Base-by-base conservation (phyloP, 306 rosid genomes). In the Luffa acutangula region DNA sequence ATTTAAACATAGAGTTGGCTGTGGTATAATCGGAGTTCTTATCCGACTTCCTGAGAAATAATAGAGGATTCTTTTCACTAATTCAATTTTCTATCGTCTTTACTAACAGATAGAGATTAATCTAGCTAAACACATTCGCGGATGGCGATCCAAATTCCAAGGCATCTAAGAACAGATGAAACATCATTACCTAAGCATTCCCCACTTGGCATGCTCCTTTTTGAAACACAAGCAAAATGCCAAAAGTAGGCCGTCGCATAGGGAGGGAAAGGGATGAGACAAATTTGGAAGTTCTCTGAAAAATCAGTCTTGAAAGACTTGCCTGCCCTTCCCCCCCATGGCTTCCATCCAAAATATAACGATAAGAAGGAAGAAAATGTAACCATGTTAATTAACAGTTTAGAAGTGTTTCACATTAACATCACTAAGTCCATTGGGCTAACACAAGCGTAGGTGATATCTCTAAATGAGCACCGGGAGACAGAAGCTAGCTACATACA, bases 401-500 rank as follows among this genome's bases (percentile, higher is more conserved):
- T 43, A 12, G 11, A 71, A 71, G 25, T 21, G 58, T 21, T 71
- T 21, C 77, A 71, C 77, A 45, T 71, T 25, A 46, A 46, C 57
- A 46, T 41, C 51, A 9, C 70, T 18, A 66, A 66, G 51, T 66
- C 31, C 74, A 39, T 66, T 39, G 49, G 73, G 76, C 51, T 39
- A 64, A 67, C 52, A 8, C 33, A 69, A 42, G 9, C 17, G 53
- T 43, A 71, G 41, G 76, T 71, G 49, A 71, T 71, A 46, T 46
- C 10, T n/a, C 53, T 69, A 69, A 42, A 41, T 20, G 36, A 69
- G 74, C 48, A 69, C 77, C 39, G 7, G n/a, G 41, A 46, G 77
- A 71, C 77, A 21, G 48, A 45, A 21, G 56, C 76, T 71, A 71
- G 41, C 76, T 71, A 45, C 37, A 70, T 45, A 71, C 56, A 71